Evolutionary conservation across 208 protist genomes (phyloP), one percentile per base, ranked within the genome.

Genomic region (Perkinsela sp.): DNA sequence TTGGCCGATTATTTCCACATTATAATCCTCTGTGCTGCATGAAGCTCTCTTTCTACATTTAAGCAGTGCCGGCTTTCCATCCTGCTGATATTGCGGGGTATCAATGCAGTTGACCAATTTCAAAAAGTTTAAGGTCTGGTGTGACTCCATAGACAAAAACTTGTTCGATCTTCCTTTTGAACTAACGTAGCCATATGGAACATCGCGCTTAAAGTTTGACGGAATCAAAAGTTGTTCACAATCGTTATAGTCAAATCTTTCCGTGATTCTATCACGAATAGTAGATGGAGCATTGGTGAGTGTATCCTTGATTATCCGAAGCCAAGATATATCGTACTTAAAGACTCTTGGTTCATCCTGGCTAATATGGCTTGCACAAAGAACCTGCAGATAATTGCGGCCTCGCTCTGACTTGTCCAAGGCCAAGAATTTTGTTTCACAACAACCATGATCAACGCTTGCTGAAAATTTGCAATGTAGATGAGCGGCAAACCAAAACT

Each of bases 401-500:
- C 30, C 30, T n/a, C 65, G 72, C 16, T 69, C 28, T 65, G 69
- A 90, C 74, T 93, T 93, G 73, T 90, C 88, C 22, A 93, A 76
- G 31, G 88, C 88, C 1, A 90, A 31, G 72, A 93, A 93, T 29
- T 75, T 70, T 29, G 81, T 84, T 1, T 28, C 1, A 30, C 66
- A 65, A 29, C 30, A 15, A 2, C n/a, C 30, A 71, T 85, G 79
- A 0, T 67, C 66, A 1, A 93, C 82, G 15, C 71, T 71, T 13
- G 86, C 86, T 29, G 82, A 72, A 70, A 93, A 93, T 70, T 78
- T 71, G 72, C 84, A 90, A 72, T 93, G 89, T 31, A 93, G 74
- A 69, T 93, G 89, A 0, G 81, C 86, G 0, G 85, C 75, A 15
- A 93, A 76, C 84, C 83, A 92, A 71, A 85, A 85, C 16, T 69